A percentile compares a stretch with the other conserved stretches of the same genome.
Evolutionary conservation across 2,329 filamentous ascomycete genomes (phyloP).

Genomic region (Exophiala sp.): DNA sequence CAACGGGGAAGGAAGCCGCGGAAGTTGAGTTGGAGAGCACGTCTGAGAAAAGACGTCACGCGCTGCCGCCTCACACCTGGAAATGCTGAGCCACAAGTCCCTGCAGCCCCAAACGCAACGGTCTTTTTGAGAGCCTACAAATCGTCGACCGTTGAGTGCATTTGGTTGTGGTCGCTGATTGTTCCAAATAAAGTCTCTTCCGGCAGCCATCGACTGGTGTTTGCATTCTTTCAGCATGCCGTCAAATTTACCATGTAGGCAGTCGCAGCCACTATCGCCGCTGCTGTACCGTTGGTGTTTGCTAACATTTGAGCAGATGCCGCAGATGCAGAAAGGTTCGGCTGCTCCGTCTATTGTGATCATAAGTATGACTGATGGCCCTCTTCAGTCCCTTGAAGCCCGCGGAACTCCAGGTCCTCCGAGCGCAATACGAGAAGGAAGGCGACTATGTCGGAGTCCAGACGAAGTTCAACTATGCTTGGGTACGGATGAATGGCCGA

Average conservation of each 20-base stretch:
- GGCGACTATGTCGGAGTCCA: conserved; percentile 95
- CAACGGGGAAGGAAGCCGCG: conserved; percentile 5
- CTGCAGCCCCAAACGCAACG: neutral
- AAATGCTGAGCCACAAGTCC: conserved; percentile 8
- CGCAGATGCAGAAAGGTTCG: conserved; percentile 90
- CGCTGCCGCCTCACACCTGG: neutral
- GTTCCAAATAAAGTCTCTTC: neutral
- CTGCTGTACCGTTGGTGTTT: neutral
- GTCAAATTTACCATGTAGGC: conserved; percentile 51
- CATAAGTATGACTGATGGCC: conserved; percentile 1
- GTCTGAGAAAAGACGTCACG: neutral
- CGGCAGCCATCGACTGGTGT: neutral
- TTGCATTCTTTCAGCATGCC: conserved; percentile 33
- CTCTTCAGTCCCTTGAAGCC: conserved; percentile 73
- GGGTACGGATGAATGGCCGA: conserved; percentile 57
- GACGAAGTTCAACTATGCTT: conserved; percentile 99
- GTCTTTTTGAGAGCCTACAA: neutral
- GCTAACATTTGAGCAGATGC: conserved; percentile 63
- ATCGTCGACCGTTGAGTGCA: too few relatives aligned
- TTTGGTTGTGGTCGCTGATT: too few relatives aligned
- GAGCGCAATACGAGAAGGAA: conserved; percentile 94
- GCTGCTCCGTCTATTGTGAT: conserved; percentile 14
- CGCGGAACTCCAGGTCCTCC: conserved; percentile 86
- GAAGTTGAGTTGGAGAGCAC: neutral
- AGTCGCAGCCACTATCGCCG: neutral